Percentiles rank a stretch among this genome's conserved stretches.
Conservation (phyloP, 495 filamentous ascomycete species). For the Podospora pseudoanserina region DNA sequence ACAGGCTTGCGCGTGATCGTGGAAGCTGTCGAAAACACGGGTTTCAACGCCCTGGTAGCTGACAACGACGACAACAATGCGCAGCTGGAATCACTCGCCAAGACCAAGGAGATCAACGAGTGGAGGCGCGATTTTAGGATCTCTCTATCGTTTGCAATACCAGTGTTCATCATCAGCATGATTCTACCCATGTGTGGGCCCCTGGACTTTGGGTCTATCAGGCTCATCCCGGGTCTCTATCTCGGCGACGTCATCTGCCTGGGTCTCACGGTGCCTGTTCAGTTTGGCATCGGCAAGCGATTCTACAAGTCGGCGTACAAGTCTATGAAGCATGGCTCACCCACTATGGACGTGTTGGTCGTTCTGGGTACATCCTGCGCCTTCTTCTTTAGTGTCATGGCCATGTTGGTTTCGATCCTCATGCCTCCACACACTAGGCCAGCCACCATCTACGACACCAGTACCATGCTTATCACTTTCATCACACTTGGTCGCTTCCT, state of each 20-base stretch:
- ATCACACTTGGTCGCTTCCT: conserved; percentile 87
- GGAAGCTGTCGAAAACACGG: conserved; percentile 70
- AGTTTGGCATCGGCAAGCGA: conserved; percentile 91
- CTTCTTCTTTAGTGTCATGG: conserved; percentile 91
- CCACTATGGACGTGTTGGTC: conserved; percentile 97
- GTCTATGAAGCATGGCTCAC: conserved; percentile 79
- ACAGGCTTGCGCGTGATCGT: conserved; percentile 80
- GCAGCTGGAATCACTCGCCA: conserved; percentile 90
- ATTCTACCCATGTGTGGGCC: conserved; percentile 75
- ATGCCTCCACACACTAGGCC: conserved; percentile 68
- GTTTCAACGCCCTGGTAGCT: conserved; percentile 83
- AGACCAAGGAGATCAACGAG: conserved; percentile 92
- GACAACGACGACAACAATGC: conserved; percentile 95
- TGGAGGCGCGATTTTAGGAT: conserved; percentile 78
- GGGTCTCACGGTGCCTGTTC: conserved; percentile 80
- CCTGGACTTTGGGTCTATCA: conserved; percentile 68
- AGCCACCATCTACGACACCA: conserved; percentile 91
- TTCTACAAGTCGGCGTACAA: conserved; percentile 93
- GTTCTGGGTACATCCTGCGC: conserved; percentile 93
- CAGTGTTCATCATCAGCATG: conserved; percentile 93
- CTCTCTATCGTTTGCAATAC: conserved; percentile 76
- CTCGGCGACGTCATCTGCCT: conserved; percentile 84
- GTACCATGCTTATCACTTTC: conserved; percentile 98
- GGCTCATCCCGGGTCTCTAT: conserved; percentile 70
- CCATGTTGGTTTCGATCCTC: conserved; percentile 78